phyloP scores from a whole-genome alignment of 257 asterid species.

The Primulina tabacum region DNA sequence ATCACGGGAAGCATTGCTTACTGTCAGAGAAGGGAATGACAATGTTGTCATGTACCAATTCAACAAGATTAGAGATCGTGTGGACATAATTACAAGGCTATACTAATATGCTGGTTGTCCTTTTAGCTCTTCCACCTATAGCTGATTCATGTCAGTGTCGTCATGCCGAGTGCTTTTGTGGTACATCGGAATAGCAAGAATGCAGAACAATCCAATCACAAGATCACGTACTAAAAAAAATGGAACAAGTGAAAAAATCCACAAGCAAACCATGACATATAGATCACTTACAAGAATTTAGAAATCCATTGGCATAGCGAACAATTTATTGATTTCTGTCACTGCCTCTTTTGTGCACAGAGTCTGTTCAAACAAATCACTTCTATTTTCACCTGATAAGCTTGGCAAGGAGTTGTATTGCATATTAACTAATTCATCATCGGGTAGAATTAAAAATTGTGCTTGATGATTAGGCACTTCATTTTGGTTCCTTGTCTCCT shows the following conservation, averaged over 20 bases:
- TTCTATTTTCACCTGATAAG: slow-evolving; percentile 12
- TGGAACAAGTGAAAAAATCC: slow-evolving; percentile 10
- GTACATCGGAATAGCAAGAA: neutral
- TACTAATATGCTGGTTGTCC: slow-evolving; percentile 32
- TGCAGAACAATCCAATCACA: neutral
- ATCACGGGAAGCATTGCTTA: slow-evolving; percentile 71
- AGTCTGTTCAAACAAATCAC: slow-evolving; percentile 54
- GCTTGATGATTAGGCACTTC: slow-evolving; percentile 20
- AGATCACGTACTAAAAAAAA: slow-evolving; percentile 3
- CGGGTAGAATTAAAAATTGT: neutral
- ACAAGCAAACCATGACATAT: neutral
- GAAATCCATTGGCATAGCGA: slow-evolving; percentile 84
- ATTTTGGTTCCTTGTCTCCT: slow-evolving; percentile 12
- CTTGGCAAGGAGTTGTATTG: slow-evolving; percentile 22
- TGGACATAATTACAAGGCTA: slow-evolving; percentile 35
- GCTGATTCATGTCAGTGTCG: slow-evolving; percentile 16
- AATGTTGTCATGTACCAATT: slow-evolving; percentile 31
- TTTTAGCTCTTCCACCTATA: neutral
- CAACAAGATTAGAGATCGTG: slow-evolving; percentile 31
- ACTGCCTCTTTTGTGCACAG: slow-evolving; percentile 86
- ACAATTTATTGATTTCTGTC: slow-evolving; percentile 81
- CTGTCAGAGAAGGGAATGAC: slow-evolving; percentile 73
- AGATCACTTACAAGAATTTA: slow-evolving; percentile 43
- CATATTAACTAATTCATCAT: neutral
- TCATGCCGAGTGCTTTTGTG: neutral